These are phyloP conservation scores for Calonectria pseudoreteaudii DNA, from an alignment of 2,329 filamentous ascomycete genomes.

Conservation along the genomic window DNA sequence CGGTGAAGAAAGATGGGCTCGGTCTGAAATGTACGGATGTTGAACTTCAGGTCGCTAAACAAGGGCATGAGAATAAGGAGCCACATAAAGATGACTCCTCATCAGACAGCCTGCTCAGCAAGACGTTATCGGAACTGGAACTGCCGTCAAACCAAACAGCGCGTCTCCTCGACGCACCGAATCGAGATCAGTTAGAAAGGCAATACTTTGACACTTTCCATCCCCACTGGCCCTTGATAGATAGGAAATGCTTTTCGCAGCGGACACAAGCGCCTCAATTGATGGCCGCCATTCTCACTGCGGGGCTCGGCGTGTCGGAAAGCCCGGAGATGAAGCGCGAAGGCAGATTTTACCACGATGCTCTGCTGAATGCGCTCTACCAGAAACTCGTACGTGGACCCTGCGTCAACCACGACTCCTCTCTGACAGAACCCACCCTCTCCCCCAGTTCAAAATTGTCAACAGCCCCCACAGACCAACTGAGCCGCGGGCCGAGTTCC, in stretches of 20 bases:
- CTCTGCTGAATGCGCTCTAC: background rate
- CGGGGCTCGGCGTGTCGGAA: background rate
- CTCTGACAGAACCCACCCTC: background rate
- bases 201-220: background rate
- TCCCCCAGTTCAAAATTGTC: background rate
- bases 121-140: background rate
- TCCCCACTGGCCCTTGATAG: background rate
- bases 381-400: background rate
- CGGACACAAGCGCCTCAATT: background rate
- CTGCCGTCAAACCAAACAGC: background rate
- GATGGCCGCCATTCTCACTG: background rate
- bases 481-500: background rate
- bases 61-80: background rate
- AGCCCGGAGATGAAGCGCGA: background rate
- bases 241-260: background rate
- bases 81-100: fast-evolving
- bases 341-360: background rate
- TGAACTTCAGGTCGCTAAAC: too few species aligned
- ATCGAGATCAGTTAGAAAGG: background rate
- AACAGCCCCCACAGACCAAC: background rate
- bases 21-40: too few species aligned
- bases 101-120: too few species aligned
- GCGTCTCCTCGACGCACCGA: background rate
- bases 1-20: background rate
- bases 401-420: background rate